Evolutionary conservation across 192 early-diverging fungal genomes (phyloP).

Genomic region (Coemansia sp.): DNA sequence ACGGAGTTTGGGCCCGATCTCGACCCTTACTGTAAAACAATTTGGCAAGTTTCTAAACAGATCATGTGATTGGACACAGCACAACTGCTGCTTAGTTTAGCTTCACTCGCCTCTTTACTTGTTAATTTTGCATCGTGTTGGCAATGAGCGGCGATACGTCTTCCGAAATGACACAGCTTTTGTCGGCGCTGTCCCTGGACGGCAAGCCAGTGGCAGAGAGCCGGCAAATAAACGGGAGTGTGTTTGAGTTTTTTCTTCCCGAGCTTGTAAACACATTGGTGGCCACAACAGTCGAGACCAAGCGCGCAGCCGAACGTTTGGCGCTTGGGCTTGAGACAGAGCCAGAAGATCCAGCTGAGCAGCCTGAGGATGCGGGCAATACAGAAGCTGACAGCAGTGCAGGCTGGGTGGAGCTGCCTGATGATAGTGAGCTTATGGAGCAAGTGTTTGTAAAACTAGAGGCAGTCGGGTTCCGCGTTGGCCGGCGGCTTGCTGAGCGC

Average conservation of each 20-base stretch:
- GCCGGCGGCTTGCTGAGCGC: slow-evolving; percentile 84
- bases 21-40: background rate
- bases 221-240: slow-evolving; percentile 39
- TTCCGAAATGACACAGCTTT: slow-evolving; percentile 7
- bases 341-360: background rate
- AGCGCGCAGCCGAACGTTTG: slow-evolving; percentile 19
- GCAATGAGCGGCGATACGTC: slow-evolving; percentile 1
- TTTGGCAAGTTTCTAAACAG: no score
- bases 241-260: slow-evolving; percentile 43
- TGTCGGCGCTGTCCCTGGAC: slow-evolving; percentile 44
- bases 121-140: no score
- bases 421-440: slow-evolving; percentile 74
- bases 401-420: slow-evolving; percentile 44
- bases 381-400: background rate
- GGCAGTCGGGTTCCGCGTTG: slow-evolving; percentile 85
- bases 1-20: slow-evolving; percentile 1
- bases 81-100: no score
- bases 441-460: slow-evolving; percentile 91
- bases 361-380: background rate
- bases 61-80: no score
- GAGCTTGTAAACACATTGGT: slow-evolving; percentile 47
- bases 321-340: slow-evolving; percentile 9
- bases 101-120: no score
- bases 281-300: slow-evolving; percentile 30
- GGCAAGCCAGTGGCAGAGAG: slow-evolving; percentile 24